Percentiles rank a stretch among this genome's conserved stretches.
phyloP scores from a whole-genome alignment of 2,329 filamentous ascomycete genomes.

The Apiospora arundinis region DNA sequence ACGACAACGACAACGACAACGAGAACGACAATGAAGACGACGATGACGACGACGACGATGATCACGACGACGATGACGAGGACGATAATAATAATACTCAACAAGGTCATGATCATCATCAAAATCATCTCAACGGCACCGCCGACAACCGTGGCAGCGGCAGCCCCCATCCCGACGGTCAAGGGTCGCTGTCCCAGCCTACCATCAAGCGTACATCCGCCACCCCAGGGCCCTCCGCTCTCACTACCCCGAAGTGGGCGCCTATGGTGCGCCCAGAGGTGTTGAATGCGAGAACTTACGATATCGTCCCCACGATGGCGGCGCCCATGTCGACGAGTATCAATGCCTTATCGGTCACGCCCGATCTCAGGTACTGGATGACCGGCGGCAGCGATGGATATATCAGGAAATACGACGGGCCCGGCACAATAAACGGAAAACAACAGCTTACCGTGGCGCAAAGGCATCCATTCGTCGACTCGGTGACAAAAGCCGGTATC shows the following conservation, averaged over 20 bases:
- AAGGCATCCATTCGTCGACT: constrained; percentile 95
- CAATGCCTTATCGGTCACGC: constrained; percentile 89
- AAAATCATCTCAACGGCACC: constrained; percentile 34
- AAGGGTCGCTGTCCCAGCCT: constrained; percentile 26
- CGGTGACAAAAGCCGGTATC: constrained; percentile 92
- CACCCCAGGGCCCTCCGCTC: constrained; percentile 36
- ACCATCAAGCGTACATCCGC: constrained; percentile 39
- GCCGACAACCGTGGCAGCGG: constrained; percentile 45
- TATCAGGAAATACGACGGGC: constrained; percentile 95
- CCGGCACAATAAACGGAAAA: constrained; percentile 93
- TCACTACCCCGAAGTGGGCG: constrained; percentile 49
- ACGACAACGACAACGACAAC: constrained; percentile 43
- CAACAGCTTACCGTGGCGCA: constrained; percentile 93
- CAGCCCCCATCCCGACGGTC: constrained; percentile 28
- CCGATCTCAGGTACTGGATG: constrained; percentile 94
- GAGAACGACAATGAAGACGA: constrained; percentile 45
- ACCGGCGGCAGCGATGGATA: constrained; percentile 94
- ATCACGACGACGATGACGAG: constrained; percentile 43
- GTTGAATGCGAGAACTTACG: constrained; percentile 82
- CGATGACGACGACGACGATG: constrained; percentile 45
- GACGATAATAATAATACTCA: constrained; percentile 48
- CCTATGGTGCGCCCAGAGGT: constrained; percentile 77
- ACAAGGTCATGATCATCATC: constrained; percentile 44
- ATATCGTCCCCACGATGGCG: constrained; percentile 96
- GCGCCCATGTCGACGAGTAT: constrained; percentile 95